phyloP scores from a whole-genome alignment of 345 rosid species.

The Gossypium anomalum region DNA sequence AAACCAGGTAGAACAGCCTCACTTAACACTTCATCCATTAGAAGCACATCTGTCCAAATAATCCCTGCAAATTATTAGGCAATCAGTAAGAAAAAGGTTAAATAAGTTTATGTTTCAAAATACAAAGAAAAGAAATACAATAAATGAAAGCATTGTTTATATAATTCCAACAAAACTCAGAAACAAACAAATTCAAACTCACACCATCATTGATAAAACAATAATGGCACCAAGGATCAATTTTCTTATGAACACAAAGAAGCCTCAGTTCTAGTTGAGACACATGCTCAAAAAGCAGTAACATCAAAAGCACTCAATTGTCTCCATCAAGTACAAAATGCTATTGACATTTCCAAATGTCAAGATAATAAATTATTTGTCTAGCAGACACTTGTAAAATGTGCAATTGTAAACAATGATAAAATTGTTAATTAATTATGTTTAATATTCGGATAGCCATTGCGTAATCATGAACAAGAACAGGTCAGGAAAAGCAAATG shows the following conservation, averaged over 20 bases:
- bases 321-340: neutral
- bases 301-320: neutral
- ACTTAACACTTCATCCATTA: conserved; percentile 74
- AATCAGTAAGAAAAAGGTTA: conserved; percentile 21
- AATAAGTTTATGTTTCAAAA: conserved; percentile 13
- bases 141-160: neutral
- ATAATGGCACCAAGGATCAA: conserved; percentile 4
- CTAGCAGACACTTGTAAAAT: neutral
- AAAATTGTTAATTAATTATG: neutral
- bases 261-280: neutral
- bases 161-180: neutral
- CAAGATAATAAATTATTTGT: neutral
- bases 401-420: neutral
- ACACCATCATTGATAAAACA: neutral
- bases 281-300: neutral
- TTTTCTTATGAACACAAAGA: neutral
- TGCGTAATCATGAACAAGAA: neutral
- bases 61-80: conserved; percentile 44
- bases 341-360: neutral
- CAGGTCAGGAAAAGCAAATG: conserved; percentile 17
- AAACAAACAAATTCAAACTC: conserved; percentile 6
- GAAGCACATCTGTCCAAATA: conserved; percentile 80
- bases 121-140: conserved; percentile 5
- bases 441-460: neutral
- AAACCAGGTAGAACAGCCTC: conserved; percentile 74